phyloP scores from a whole-genome alignment of 164 flowering plant genomes.

The grape (Vitis vinifera) region ASM3070453v1 NC_081822.1:1654501-1655000 shows the following conservation, averaged over 20 bases:
- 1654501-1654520: conserved; percentile 76
- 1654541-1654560: conserved; percentile 56
- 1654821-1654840: conserved; percentile 18
- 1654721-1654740: conserved; percentile 15
- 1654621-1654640: conserved; percentile 43
- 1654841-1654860: background rate
- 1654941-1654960: too few species aligned
- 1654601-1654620: conserved; percentile 50
- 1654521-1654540: conserved; percentile 62
- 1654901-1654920: background rate
- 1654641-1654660: conserved; percentile 32
- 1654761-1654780: conserved; percentile 15
- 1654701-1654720: conserved; percentile 48
- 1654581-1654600: conserved; percentile 36
- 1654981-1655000: too few species aligned
- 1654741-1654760: background rate
- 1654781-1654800: conserved; percentile 22
- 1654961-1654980: too few species aligned
- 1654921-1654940: too few species aligned
- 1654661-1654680: conserved; percentile 76
- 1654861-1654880: conserved; percentile 31
- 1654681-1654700: conserved; percentile 61
- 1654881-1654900: conserved; percentile 34
- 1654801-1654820: conserved; percentile 21
- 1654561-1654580: conserved; percentile 44